Conservation (phyloP, 2,329 filamentous ascomycete species). For the Ascochyta viciae-villosae region DNA sequence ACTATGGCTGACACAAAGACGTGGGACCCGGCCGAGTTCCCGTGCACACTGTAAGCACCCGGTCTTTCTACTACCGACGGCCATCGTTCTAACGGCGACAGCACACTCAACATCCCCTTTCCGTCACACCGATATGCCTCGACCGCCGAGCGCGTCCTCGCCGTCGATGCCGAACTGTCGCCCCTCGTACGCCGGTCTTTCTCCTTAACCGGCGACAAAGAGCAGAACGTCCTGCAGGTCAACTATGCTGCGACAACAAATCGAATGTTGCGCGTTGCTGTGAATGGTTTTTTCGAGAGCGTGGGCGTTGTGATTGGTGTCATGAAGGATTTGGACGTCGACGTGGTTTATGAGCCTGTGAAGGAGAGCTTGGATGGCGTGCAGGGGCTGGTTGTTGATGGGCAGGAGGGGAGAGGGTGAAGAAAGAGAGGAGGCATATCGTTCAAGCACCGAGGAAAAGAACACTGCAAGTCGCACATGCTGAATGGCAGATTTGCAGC, state of each 20-base stretch:
- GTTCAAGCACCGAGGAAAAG: background rate
- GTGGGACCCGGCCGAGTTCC: constrained; percentile 40
- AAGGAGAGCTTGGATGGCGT: constrained; percentile 61
- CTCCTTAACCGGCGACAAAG: constrained; percentile 54
- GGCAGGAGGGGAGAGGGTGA: constrained; percentile 42
- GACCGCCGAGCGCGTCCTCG: constrained; percentile 75
- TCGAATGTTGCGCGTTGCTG: constrained; percentile 93
- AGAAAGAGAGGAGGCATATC: background rate
- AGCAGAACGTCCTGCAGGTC: constrained; percentile 66
- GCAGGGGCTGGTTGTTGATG: constrained; percentile 69
- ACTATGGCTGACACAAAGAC: constrained; percentile 24
- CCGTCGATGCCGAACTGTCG: constrained; percentile 89
- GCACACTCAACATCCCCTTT: constrained; percentile 79
- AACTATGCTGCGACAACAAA: constrained; percentile 90
- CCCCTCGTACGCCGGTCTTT: constrained; percentile 79
- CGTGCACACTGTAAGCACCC: constrained; percentile 48
- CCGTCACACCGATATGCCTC: constrained; percentile 79
- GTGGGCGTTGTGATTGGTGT: constrained; percentile 83
- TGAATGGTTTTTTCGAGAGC: constrained; percentile 96
- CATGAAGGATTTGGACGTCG: constrained; percentile 88
- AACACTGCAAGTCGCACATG: background rate
- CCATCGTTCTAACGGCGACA: constrained; percentile 42
- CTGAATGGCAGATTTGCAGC: background rate
- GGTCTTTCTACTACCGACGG: background rate
- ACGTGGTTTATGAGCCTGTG: constrained; percentile 68